A percentile compares a stretch with the other conserved stretches of the same genome.
These are phyloP conservation scores for Boletus bicolor DNA, from an alignment of 768 basidiomycete genomes.

Conservation along the genomic window DNA sequence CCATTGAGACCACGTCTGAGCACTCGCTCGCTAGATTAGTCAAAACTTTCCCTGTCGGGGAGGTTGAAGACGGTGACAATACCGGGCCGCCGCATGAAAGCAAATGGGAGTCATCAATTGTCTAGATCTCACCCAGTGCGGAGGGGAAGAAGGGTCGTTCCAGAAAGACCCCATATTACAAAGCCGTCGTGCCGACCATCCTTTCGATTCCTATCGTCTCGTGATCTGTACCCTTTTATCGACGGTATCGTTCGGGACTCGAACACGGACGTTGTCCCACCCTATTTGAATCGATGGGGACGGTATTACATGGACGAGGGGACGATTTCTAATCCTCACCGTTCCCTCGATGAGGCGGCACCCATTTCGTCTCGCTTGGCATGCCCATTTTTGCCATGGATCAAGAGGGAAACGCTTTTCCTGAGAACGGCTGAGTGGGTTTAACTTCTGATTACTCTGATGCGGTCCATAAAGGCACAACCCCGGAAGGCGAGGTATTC, in stretches of 20 bases:
- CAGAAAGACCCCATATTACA: not conserved
- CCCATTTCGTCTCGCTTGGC: conserved; percentile 3
- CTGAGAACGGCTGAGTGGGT: conserved; percentile 13
- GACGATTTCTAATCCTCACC: not conserved
- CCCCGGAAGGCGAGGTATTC: conserved; percentile 3
- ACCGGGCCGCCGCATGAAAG: not conserved
- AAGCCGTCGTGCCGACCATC: not conserved
- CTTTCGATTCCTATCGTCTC: not conserved
- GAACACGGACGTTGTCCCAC: not conserved
- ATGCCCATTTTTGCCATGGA: not conserved
- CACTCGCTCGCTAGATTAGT: not conserved
- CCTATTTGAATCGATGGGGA: not conserved
- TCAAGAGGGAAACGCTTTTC: conserved; percentile 7
- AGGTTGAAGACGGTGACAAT: not conserved
- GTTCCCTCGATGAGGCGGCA: not conserved
- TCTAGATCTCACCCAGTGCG: not conserved
- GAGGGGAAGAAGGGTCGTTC: not conserved
- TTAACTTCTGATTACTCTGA: conserved; percentile 4
- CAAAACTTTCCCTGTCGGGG: not conserved
- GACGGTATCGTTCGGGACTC: too few species aligned
- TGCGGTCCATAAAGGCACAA: conserved; percentile 3
- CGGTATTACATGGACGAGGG: not conserved
- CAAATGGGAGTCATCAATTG: not conserved
- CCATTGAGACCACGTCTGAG: not conserved
- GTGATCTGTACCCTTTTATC: conserved; percentile 3